A percentile compares a stretch with the other conserved stretches of the same genome.
Evolutionary conservation across 495 filamentous ascomycete genomes (phyloP).

Genomic region (Collariella sp.): DNA sequence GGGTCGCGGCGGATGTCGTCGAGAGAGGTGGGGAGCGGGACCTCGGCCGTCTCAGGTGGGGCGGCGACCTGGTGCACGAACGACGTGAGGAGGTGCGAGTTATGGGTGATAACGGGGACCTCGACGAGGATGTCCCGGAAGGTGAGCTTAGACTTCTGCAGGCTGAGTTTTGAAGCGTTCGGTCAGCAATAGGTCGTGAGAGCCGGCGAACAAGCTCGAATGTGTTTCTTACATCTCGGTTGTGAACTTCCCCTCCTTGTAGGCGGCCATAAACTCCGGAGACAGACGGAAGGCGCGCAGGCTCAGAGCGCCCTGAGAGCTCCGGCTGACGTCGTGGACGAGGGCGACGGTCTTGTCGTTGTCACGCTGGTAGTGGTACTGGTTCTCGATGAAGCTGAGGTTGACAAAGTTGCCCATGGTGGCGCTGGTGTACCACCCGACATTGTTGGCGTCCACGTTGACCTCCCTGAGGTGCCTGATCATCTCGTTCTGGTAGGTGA

Average conservation of each 20-base stretch:
- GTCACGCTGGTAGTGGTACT: slow-evolving; percentile 92
- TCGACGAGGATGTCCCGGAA: slow-evolving; percentile 93
- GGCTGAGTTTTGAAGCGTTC: slow-evolving; percentile 42
- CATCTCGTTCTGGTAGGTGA: slow-evolving; percentile 91
- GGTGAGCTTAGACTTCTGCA: slow-evolving; percentile 83
- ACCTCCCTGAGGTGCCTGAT: slow-evolving; percentile 92
- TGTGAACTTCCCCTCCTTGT: slow-evolving; percentile 94
- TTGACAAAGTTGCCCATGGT: slow-evolving; percentile 99
- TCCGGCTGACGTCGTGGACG: slow-evolving; percentile 90
- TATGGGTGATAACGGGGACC: slow-evolving; percentile 86
- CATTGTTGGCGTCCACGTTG: slow-evolving; percentile 96
- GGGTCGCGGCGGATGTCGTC: slow-evolving; percentile 55
- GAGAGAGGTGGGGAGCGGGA: slow-evolving; percentile 66
- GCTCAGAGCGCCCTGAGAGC: slow-evolving; percentile 81
- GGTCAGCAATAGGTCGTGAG: slow-evolving; percentile 19
- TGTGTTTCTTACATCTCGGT: slow-evolving; percentile 68
- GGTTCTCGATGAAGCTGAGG: slow-evolving; percentile 92
- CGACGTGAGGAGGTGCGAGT: slow-evolving; percentile 91
- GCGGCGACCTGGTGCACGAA: slow-evolving; percentile 78
- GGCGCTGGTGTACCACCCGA: slow-evolving; percentile 97
- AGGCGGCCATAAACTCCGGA: slow-evolving; percentile 78
- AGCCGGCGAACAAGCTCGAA: background rate
- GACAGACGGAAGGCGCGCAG: slow-evolving; percentile 88
- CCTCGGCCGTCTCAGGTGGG: slow-evolving; percentile 48
- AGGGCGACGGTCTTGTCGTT: slow-evolving; percentile 92